These are phyloP conservation scores for Fusarium neocosmosporiellum DNA, from an alignment of 2,329 filamentous ascomycete species.

Conservation along the genomic window DNA sequence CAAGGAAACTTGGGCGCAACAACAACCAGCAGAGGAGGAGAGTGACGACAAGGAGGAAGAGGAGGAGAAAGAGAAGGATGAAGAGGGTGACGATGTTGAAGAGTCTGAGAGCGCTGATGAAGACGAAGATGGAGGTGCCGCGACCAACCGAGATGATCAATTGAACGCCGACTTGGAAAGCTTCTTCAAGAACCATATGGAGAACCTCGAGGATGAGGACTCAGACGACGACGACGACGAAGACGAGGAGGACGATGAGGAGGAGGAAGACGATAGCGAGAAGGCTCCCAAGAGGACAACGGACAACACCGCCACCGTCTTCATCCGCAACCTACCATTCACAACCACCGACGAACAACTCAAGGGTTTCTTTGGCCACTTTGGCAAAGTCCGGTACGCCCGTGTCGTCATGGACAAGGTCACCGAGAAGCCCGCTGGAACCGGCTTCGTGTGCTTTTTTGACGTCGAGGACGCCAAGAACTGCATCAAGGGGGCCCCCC, in stretches of 20 bases:
- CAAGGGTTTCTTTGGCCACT: slow-evolving; percentile 86
- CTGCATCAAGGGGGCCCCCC: slow-evolving; percentile 82
- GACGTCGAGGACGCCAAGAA: slow-evolving; percentile 77
- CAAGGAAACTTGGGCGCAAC: slow-evolving; percentile 83
- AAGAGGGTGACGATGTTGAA: slow-evolving; percentile 49
- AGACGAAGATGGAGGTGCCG: slow-evolving; percentile 45
- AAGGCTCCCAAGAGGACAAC: slow-evolving; percentile 44
- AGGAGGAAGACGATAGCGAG: slow-evolving; percentile 53
- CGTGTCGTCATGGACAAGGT: slow-evolving; percentile 88
- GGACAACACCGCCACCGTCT: slow-evolving; percentile 81
- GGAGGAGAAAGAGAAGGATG: slow-evolving; percentile 55
- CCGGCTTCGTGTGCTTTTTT: slow-evolving; percentile 95
- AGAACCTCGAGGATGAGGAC: slow-evolving; percentile 68
- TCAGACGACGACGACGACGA: slow-evolving; percentile 61
- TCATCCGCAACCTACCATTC: slow-evolving; percentile 95
- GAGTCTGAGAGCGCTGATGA: slow-evolving; percentile 38
- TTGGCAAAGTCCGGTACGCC: slow-evolving; percentile 90
- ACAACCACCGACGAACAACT: slow-evolving; percentile 85
- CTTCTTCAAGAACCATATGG: slow-evolving; percentile 68
- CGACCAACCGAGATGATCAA: slow-evolving; percentile 54
- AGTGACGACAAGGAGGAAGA: slow-evolving; percentile 55
- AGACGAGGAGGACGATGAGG: slow-evolving; percentile 49
- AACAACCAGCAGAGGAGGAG: slow-evolving; percentile 57
- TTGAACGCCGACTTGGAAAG: slow-evolving; percentile 61
- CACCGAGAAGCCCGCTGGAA: slow-evolving; percentile 89